A percentile compares a stretch with the other conserved stretches of the same genome.
phyloP scores from a whole-genome alignment of 768 basidiomycete genomes.

The Mycena vitilis region DNA sequence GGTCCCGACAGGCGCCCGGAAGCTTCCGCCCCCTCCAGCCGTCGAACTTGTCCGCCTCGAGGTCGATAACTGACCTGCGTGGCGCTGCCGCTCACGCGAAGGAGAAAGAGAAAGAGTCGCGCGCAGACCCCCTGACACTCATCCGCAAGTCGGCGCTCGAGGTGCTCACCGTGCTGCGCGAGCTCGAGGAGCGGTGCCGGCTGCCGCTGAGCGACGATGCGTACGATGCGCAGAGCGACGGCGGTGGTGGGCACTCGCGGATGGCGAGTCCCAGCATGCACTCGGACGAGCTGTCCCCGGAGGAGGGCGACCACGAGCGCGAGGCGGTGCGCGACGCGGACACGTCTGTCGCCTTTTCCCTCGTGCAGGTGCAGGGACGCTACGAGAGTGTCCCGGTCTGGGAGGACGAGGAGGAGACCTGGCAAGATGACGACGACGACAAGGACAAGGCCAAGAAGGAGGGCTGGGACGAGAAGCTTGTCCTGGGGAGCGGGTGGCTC shows the following conservation, averaged over 20 bases:
- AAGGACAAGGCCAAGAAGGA: slow-evolving; percentile 72
- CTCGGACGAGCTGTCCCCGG: slow-evolving; percentile 51
- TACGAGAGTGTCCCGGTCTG: slow-evolving; percentile 79
- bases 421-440: slow-evolving; percentile 53
- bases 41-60: slow-evolving; percentile 43
- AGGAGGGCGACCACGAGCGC: slow-evolving; percentile 49
- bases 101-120: slow-evolving; percentile 34
- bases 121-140: slow-evolving; percentile 70
- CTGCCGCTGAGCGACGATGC: slow-evolving; percentile 83
- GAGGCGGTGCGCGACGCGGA: slow-evolving; percentile 62
- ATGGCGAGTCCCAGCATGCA: slow-evolving; percentile 54
- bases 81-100: slow-evolving; percentile 22
- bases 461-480: slow-evolving; percentile 84
- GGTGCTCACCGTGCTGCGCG: slow-evolving; percentile 82
- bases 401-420: slow-evolving; percentile 74
- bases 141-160: slow-evolving; percentile 87
- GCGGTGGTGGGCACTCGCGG: slow-evolving; percentile 56
- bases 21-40: slow-evolving; percentile 50
- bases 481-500: slow-evolving; percentile 86
- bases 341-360: slow-evolving; percentile 73
- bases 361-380: slow-evolving; percentile 76
- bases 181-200: slow-evolving; percentile 82
- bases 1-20: slow-evolving; percentile 57
- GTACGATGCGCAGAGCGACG: slow-evolving; percentile 86
- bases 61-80: slow-evolving; percentile 28